Evolutionary conservation across 306 rosid genomes (phyloP).

Genomic region (Arachis hypogaea): DNA sequence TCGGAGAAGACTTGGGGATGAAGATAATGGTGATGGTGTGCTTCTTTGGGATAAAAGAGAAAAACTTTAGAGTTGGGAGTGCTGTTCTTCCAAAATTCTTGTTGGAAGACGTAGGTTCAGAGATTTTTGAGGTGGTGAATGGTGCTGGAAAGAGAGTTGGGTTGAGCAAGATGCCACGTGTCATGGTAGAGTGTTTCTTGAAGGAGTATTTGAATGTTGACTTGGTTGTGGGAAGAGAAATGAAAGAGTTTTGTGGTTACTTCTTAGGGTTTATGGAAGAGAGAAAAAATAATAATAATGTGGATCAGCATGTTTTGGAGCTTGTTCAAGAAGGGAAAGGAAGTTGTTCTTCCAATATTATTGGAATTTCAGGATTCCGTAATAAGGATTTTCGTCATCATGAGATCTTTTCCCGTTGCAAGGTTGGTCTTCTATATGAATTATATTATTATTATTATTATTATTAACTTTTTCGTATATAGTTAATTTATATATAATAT

Average conservation of each 20-base stretch:
- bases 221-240: constrained; percentile 60
- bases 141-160: constrained; percentile 55
- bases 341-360: constrained; percentile 24
- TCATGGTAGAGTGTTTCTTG: constrained; percentile 72
- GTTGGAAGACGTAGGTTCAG: constrained; percentile 69
- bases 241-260: constrained; percentile 66
- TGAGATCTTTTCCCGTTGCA: constrained; percentile 53
- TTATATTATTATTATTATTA: too few species aligned
- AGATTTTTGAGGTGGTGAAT: constrained; percentile 53
- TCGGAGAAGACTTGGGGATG: constrained; percentile 50
- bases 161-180: constrained; percentile 55
- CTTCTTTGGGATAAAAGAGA: constrained; percentile 69
- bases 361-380: constrained; percentile 53
- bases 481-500: too few species aligned
- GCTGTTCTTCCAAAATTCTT: constrained; percentile 73
- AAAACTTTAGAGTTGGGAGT: constrained; percentile 56
- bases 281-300: neutral
- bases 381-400: constrained; percentile 29
- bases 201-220: constrained; percentile 72
- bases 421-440: constrained; percentile 39
- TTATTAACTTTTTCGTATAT: too few species aligned
- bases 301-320: constrained; percentile 28
- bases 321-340: constrained; percentile 26
- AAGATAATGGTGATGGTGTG: constrained; percentile 69
- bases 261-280: constrained; percentile 69